Evolutionary conservation across 2,329 filamentous ascomycete species (phyloP).

Genomic region (Ceratocystis lukuohia): DNA sequence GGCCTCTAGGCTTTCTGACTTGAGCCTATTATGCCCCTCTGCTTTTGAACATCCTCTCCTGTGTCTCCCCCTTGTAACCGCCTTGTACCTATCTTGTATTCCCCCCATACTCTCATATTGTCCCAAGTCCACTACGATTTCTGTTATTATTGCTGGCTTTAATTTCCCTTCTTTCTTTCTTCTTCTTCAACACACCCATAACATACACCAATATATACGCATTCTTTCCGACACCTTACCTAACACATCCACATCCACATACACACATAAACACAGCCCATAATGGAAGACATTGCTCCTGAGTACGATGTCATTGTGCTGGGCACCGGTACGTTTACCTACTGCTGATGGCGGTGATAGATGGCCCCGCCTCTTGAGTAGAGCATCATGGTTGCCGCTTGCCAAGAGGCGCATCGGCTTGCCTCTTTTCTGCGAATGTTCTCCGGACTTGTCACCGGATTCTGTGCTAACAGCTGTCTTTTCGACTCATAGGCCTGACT

Average conservation of each 20-base stretch:
- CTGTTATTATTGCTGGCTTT: background rate
- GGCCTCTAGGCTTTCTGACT: background rate
- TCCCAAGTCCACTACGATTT: background rate
- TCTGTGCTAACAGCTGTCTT: conserved; percentile 11
- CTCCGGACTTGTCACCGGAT: background rate
- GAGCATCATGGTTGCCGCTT: no score
- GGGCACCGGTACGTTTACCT: conserved; percentile 65
- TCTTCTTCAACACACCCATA: conserved; percentile 17
- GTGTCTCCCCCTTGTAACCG: background rate
- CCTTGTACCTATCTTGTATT: background rate
- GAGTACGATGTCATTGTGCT: conserved; percentile 99
- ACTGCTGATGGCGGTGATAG: background rate
- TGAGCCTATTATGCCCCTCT: background rate
- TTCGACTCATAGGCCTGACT: conserved; percentile 58
- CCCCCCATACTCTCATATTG: background rate
- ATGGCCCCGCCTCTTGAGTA: background rate
- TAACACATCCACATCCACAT: conserved; percentile 23
- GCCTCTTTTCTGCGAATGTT: no score
- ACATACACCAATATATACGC: conserved; percentile 3
- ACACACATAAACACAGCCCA: conserved; percentile 24
- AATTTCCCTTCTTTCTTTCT: conserved; percentile 1
- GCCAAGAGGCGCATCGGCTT: no score
- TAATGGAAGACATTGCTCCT: conserved; percentile 94
- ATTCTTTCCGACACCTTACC: conserved; percentile 23
- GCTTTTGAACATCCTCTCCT: background rate